Conservation (phyloP, 208 protist species). For the Wallacemonas sp. region DNA sequence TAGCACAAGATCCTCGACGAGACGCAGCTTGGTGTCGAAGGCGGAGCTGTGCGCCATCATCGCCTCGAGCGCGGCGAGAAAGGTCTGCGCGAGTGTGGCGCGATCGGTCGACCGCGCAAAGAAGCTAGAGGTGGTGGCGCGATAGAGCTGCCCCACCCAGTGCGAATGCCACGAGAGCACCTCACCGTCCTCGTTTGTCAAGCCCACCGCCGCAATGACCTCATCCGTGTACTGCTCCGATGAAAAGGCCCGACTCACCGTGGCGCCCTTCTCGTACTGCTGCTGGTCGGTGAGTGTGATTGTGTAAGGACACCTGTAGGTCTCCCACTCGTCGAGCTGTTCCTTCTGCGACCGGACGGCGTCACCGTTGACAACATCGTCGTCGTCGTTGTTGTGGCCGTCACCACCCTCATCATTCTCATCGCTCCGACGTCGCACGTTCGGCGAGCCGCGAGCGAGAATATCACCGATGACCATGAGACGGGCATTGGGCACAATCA, state of each 20-base stretch:
- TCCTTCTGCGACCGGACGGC: not conserved
- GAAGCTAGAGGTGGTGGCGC: conserved; percentile 13
- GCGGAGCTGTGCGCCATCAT: conserved; percentile 61
- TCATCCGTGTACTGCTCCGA: conserved; percentile 44
- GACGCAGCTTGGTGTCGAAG: conserved; percentile 30
- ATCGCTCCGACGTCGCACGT: not conserved
- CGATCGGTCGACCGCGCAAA: conserved; percentile 55
- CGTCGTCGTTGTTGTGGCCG: not conserved
- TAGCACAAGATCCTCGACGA: conserved; percentile 66
- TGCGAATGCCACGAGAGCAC: conserved; percentile 54
- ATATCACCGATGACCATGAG: conserved; percentile 77
- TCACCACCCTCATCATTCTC: conserved; percentile 5
- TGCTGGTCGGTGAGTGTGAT: conserved; percentile 79
- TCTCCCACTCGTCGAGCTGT: not conserved
- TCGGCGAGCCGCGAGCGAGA: conserved; percentile 5
- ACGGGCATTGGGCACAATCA: conserved; percentile 64
- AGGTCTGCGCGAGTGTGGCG: conserved; percentile 76
- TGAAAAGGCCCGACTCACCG: conserved; percentile 62
- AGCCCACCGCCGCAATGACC: conserved; percentile 34
- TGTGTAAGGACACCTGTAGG: conserved; percentile 29
- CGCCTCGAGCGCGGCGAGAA: conserved; percentile 56
- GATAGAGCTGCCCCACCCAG: conserved; percentile 6
- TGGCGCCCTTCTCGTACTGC: conserved; percentile 76
- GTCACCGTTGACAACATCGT: not conserved
- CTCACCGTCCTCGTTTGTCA: conserved; percentile 47